A percentile compares a stretch with the other conserved stretches of the same genome.
These are phyloP conservation scores for Fusarium avenaceum DNA, from an alignment of 2,329 filamentous ascomycete species.

Conservation along the genomic window DNA sequence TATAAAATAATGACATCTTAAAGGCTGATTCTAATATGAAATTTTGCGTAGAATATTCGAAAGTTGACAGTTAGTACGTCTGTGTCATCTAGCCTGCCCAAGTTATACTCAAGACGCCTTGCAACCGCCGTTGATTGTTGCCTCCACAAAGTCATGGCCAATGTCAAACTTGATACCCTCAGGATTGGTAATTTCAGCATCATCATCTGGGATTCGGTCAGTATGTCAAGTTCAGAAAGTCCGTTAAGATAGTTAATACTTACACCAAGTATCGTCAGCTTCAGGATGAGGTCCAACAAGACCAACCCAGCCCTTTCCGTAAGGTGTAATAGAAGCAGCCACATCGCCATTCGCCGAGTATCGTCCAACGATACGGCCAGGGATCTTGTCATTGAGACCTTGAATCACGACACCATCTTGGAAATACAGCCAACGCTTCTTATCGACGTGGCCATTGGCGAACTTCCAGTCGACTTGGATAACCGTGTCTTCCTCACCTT, in stretches of 20 bases:
- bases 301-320: slow-evolving; percentile 23
- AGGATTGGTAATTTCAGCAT: not conserved
- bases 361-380: not conserved
- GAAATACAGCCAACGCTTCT: slow-evolving; percentile 19
- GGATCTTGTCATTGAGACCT: not conserved
- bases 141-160: slow-evolving; percentile 12
- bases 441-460: not conserved
- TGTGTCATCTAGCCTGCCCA: too few species aligned
- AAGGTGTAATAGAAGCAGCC: slow-evolving; percentile 10
- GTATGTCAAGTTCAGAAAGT: accelerated
- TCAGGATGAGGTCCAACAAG: slow-evolving; percentile 21
- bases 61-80: too few species aligned
- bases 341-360: slow-evolving; percentile 13
- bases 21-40: too few species aligned
- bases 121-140: not conserved
- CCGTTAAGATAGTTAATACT: not conserved
- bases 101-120: too few species aligned
- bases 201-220: slow-evolving; percentile 1
- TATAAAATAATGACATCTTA: too few species aligned
- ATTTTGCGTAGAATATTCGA: too few species aligned
- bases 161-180: slow-evolving; percentile 13
- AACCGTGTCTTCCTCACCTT: not conserved
- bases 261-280: slow-evolving; percentile 18
- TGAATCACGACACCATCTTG: slow-evolving; percentile 22
- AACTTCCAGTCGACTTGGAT: slow-evolving; percentile 23